A percentile compares a stretch with the other conserved stretches of the same genome.
Evolutionary conservation across 352 stramenopile genomes (phyloP).

Genomic region (Globisporangium nagaii): DNA sequence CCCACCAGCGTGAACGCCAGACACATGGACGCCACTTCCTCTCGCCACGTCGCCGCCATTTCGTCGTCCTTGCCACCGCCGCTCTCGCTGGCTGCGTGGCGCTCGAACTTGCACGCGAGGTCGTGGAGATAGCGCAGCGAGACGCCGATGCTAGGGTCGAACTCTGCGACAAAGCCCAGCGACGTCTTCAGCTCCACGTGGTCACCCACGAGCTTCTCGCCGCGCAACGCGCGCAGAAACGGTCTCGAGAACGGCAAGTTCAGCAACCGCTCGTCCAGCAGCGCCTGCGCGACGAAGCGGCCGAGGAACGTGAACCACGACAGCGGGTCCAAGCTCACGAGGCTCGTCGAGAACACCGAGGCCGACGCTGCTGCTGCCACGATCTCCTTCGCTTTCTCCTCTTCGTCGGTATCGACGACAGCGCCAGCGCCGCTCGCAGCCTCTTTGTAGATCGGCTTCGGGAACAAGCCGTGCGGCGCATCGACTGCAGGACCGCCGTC

Average conservation of each 20-base stretch:
- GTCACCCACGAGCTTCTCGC: slow-evolving; percentile 42
- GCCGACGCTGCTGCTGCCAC: not conserved
- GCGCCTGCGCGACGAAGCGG: slow-evolving; percentile 60
- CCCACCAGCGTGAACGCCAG: slow-evolving; percentile 78
- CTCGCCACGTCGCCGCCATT: slow-evolving; percentile 15
- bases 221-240: slow-evolving; percentile 56
- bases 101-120: slow-evolving; percentile 12
- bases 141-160: slow-evolving; percentile 65
- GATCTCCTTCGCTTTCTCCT: slow-evolving; percentile 4
- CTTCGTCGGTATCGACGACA: not conserved
- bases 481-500: slow-evolving; percentile 28
- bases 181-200: slow-evolving; percentile 38
- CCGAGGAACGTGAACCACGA: slow-evolving; percentile 72
- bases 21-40: slow-evolving; percentile 56
- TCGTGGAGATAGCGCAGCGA: slow-evolving; percentile 58
- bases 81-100: not conserved
- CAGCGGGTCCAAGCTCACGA: slow-evolving; percentile 17
- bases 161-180: slow-evolving; percentile 49
- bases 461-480: slow-evolving; percentile 52
- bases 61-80: slow-evolving; percentile 12
- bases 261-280: slow-evolving; percentile 80
- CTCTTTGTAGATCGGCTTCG: slow-evolving; percentile 24
- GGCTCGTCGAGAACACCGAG: slow-evolving; percentile 1
- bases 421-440: too few species aligned
- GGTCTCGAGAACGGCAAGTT: slow-evolving; percentile 75